Evolutionary conservation across 139 green algal species (phyloP), one percentile per base, ranked within the genome.

Genomic region (Pseudopediastrum boryanum): DNA sequence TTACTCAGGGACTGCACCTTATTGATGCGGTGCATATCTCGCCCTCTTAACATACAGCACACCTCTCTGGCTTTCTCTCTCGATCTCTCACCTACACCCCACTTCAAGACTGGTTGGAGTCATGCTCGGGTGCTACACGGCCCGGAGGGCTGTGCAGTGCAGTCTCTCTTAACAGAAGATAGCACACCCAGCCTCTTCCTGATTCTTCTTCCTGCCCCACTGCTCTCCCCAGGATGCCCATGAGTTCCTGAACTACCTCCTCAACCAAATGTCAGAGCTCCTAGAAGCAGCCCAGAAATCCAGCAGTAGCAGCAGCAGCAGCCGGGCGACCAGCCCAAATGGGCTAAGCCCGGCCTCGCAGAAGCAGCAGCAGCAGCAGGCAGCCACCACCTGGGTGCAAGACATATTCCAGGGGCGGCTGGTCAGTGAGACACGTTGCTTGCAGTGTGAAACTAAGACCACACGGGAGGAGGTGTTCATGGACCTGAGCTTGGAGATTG

Each of bases 231-330:
- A 99, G 92, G 96, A 99, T 78, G 96, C 96, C 1, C 96, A 99
- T 65, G 96, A 99, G 84, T 99, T 99, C 78, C 85, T 98, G 4
- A 98, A 98, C 83, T 98, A 92, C 80, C 79, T 99, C 59, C 87
- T 99, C 7, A 98, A 98, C 84, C 88, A 96, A 38, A 89, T 94
- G 41, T 85, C 77, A n/a, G 96, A 99, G 77, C 88, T 94, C 12
- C 79, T 99, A 48, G 93, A 97, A 71, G 93, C 88, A 65, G 88
- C 95, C 67, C 88, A 85, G 25, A 87, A 88, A 75, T 29, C 56
- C 43, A 25, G 61, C 31, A 35, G 5, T 3, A 29, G 44, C 61
- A 43, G 36, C 38, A 67, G 58, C 41, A 64, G 72, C 72, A 62
- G 21, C 58, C 13, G 56, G 19, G 9, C n/a, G 7, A 35, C 23